phyloP scores from a whole-genome alignment of 768 basidiomycete genomes.

The Rubroboletus satanas region DNA sequence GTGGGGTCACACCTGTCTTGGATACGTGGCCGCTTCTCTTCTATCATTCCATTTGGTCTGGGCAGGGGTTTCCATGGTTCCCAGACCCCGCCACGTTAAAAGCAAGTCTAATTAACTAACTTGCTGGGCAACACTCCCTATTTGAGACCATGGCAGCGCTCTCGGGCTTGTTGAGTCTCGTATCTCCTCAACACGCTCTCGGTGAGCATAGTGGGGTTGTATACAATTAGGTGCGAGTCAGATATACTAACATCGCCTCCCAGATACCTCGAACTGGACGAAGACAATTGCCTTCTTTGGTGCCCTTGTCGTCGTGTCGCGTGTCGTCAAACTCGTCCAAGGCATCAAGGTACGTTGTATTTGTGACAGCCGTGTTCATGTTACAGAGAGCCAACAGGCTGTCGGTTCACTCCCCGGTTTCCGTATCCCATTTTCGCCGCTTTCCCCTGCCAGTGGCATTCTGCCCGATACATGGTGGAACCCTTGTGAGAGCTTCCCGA shows the following conservation, averaged over 20 bases:
- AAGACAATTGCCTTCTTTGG: neutral
- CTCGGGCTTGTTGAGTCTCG: neutral
- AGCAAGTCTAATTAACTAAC: too few relatives aligned
- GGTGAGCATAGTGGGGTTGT: neutral
- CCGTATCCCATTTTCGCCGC: conserved; percentile 13
- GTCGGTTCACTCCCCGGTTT: conserved; percentile 16
- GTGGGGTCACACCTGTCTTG: too few relatives aligned
- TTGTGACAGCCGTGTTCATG: neutral
- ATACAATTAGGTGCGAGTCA: neutral
- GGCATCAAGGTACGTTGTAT: conserved; percentile 11
- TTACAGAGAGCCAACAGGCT: neutral
- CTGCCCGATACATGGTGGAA: conserved; percentile 17
- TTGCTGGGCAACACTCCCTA: too few relatives aligned
- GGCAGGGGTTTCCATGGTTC: too few relatives aligned
- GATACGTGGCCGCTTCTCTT: too few relatives aligned
- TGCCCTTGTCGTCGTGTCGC: conserved; percentile 8
- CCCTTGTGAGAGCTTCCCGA: conserved; percentile 6
- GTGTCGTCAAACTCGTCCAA: conserved; percentile 12
- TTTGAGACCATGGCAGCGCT: neutral
- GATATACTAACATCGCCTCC: neutral
- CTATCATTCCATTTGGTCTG: too few relatives aligned
- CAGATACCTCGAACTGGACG: neutral
- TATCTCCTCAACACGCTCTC: neutral
- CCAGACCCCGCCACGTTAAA: too few relatives aligned
- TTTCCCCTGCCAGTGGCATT: neutral